A percentile compares a stretch with the other conserved stretches of the same genome.
Evolutionary conservation across 2,329 filamentous ascomycete species (phyloP).

Genomic region (Boeremia exigua): DNA sequence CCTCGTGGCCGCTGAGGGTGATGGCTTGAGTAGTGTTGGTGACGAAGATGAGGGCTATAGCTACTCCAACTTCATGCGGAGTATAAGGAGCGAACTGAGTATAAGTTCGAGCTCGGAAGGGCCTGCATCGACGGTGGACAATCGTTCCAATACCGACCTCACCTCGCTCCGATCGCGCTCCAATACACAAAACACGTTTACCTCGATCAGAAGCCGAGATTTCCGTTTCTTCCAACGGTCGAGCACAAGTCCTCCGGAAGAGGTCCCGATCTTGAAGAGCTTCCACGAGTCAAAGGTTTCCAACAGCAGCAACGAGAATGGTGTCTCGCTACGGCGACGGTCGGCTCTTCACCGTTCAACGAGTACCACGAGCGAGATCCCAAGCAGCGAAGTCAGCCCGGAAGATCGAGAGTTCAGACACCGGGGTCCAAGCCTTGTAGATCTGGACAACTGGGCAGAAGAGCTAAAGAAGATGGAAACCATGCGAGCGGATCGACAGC

Average conservation of each 20-base stretch:
- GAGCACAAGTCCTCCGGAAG: neutral
- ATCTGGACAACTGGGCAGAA: conserved; percentile 14
- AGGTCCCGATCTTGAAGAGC: too few species aligned
- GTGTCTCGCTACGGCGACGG: neutral
- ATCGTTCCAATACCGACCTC: conserved; percentile 3
- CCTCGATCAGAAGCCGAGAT: neutral
- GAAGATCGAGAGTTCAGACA: conserved; percentile 12
- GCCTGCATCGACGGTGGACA: conserved; percentile 8
- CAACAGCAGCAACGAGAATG: neutral
- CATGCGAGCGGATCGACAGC: neutral
- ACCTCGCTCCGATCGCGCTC: neutral
- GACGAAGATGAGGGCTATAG: conserved; percentile 18
- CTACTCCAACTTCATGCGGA: conserved; percentile 24
- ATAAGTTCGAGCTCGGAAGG: conserved; percentile 2
- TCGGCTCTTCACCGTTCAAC: neutral
- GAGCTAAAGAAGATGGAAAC: conserved; percentile 15
- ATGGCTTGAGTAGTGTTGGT: conserved; percentile 1
- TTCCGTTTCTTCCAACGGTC: neutral
- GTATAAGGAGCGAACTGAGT: conserved; percentile 17
- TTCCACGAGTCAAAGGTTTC: neutral
- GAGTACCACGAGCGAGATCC: neutral
- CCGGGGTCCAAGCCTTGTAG: conserved; percentile 4
- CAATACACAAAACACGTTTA: neutral
- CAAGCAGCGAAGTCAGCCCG: conserved; percentile 7
- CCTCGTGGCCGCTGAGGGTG: neutral